phyloP scores from a whole-genome alignment of 1,284 basidiomycete genomes.

The Singerocomus inundabilis region DNA sequence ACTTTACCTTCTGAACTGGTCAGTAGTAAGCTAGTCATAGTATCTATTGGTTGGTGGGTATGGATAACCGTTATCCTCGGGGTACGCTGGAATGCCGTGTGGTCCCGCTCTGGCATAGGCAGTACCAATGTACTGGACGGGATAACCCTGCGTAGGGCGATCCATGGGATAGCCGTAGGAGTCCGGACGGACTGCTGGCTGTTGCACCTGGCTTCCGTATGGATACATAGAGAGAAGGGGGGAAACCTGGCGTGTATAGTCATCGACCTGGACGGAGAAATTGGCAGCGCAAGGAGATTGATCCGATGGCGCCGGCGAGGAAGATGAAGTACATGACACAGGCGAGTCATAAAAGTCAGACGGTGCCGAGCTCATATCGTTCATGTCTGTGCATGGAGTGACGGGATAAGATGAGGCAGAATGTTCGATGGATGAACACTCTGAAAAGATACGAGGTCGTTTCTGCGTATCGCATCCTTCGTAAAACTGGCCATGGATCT shows the following conservation, averaged over 20 bases:
- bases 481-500: slow-evolving; percentile 3
- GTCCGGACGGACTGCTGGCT: slow-evolving; percentile 9
- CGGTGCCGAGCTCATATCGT: slow-evolving; percentile 10
- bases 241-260: slow-evolving; percentile 2
- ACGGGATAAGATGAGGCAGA: slow-evolving; percentile 9
- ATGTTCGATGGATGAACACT: slow-evolving; percentile 5
- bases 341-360: slow-evolving; percentile 25
- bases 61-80: slow-evolving; percentile 16
- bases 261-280: slow-evolving; percentile 1
- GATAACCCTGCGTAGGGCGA: slow-evolving; percentile 13
- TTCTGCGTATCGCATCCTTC: slow-evolving; percentile 16
- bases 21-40: background rate
- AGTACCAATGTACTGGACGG: slow-evolving; percentile 12
- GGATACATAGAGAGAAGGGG: slow-evolving; percentile 4
- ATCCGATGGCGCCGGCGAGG: slow-evolving; percentile 26
- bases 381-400: slow-evolving; percentile 17
- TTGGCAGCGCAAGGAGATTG: slow-evolving; percentile 22
- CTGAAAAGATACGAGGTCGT: slow-evolving; percentile 16
- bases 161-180: slow-evolving; percentile 15
- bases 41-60: slow-evolving; percentile 10
- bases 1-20: background rate
- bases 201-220: slow-evolving; percentile 5
- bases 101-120: slow-evolving; percentile 9
- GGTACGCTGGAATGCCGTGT: slow-evolving; percentile 15
- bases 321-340: slow-evolving; percentile 14